Base-by-base conservation (phyloP, 2,329 filamentous ascomycete genomes). In the Pseudocercospora crystallina region DNA sequence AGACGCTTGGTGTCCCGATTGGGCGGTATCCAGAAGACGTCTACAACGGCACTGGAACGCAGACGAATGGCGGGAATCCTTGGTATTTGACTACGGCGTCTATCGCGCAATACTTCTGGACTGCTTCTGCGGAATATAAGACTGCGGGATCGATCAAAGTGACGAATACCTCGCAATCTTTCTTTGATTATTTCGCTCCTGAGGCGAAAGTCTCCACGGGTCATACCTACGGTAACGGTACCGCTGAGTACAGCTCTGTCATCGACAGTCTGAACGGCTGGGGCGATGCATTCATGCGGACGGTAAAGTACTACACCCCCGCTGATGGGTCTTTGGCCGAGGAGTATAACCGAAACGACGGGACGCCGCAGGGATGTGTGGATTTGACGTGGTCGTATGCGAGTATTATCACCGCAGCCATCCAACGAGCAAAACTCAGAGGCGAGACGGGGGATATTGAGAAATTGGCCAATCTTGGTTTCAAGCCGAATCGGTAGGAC, bases 341-440 rank as follows among this genome's bases (percentile, higher is more conserved):
- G 49, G 62, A 69, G 57, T 68, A 61, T 50, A 63, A 69, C 40
- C 56, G 66, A 2, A 54, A 62, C 17, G 58, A 54, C 12, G 67
- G 66, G 5, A 26, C 47, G 4, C 49, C 61, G 20, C 57, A 61
- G 36, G 65, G 65, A 12, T 65, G 65, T 9, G 56, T 51, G 5
- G 66, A 68, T 48, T 40, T 69, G 47, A 69, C 65, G 4, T 69
- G 67, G 67, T 62, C 57, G 31, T 69, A 68, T 58, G 67, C 66
- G n/a, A 60, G 56, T 32, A 30, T 67, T 9, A 54, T 69, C 31
- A 67, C 65, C 5, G 63, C 65, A 9, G 60, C 59, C 2, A 62
- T 66, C 48, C 60, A 62, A 32, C 50, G 66, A 37, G 64, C 63
- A n/a, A 53, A 58, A 26, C 35, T 54, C 33, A 56, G 44, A 30